These are phyloP conservation scores for Mycena sanguinolenta DNA, from an alignment of 768 basidiomycete species.

Conservation along the genomic window DNA sequence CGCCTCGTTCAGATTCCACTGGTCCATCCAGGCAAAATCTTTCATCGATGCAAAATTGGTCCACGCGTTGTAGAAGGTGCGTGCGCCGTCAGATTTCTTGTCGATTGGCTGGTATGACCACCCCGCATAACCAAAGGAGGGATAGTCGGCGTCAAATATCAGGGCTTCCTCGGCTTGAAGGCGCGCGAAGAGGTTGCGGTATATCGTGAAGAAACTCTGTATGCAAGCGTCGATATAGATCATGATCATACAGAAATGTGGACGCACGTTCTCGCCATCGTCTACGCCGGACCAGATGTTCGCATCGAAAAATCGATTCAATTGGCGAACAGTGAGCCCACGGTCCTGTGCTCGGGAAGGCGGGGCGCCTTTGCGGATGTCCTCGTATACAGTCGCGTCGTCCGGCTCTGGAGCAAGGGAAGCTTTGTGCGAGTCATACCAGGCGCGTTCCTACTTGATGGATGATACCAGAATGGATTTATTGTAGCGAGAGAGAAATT, in stretches of 20 bases:
- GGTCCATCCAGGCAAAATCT: constrained; percentile 89
- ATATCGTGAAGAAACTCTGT: constrained; percentile 92
- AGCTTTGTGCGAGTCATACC: constrained; percentile 95
- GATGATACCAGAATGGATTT: constrained; percentile 30
- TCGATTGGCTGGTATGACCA: constrained; percentile 76
- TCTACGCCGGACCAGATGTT: constrained; percentile 76
- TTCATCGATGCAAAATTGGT: constrained; percentile 88
- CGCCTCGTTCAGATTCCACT: constrained; percentile 87
- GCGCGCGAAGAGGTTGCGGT: constrained; percentile 87
- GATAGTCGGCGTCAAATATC: constrained; percentile 67
- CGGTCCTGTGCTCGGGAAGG: constrained; percentile 69
- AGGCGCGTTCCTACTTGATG: constrained; percentile 90
- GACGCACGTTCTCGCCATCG: constrained; percentile 68
- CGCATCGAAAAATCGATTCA: constrained; percentile 87
- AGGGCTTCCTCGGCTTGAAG: constrained; percentile 84
- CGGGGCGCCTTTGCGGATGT: constrained; percentile 80
- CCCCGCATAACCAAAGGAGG: constrained; percentile 84
- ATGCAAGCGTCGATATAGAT: constrained; percentile 2
- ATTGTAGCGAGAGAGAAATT: not conserved
- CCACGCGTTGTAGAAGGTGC: constrained; percentile 90
- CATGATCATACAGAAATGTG: not conserved
- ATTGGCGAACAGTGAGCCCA: constrained; percentile 84
- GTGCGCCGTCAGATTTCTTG: constrained; percentile 67
- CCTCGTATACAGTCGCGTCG: constrained; percentile 86
- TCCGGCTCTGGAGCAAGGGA: constrained; percentile 86